A percentile compares a stretch with the other conserved stretches of the same genome.
Conservation (phyloP, 148 eudicot species). For the Rheum nobile region DNA sequence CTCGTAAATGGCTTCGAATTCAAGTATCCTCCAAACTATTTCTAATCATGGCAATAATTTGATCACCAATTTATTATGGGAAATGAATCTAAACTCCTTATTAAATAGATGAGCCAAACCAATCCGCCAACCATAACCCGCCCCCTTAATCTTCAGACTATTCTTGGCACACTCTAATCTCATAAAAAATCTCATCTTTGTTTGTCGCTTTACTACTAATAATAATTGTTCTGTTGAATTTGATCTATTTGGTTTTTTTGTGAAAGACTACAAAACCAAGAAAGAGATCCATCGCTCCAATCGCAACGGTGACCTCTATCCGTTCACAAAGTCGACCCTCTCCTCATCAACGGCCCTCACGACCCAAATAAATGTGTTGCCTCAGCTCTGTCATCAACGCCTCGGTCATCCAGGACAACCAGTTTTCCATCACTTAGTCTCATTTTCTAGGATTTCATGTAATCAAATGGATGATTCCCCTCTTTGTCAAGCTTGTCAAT, state of each 20-base stretch:
- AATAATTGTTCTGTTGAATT: background rate
- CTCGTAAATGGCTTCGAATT: background rate
- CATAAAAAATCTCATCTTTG: background rate
- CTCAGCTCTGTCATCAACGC: background rate
- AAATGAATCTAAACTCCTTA: background rate
- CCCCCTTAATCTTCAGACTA: background rate
- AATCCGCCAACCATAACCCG: background rate
- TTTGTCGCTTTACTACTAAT: background rate
- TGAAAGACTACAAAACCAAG: background rate
- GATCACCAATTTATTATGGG: background rate
- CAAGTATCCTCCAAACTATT: background rate
- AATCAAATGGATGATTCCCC: background rate
- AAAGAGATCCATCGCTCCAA: background rate
- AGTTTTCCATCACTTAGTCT: background rate
- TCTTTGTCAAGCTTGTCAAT: background rate
- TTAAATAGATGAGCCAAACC: background rate
- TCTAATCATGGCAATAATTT: background rate
- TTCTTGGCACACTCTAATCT: background rate
- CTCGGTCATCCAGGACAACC: background rate
- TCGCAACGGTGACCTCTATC: background rate
- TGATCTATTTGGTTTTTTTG: background rate
- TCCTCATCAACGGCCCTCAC: background rate
- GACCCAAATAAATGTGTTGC: background rate
- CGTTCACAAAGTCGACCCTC: background rate
- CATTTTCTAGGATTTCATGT: background rate